These are phyloP conservation scores for Ogataea ramenticola DNA, from an alignment of 805 yeast genomes.

Conservation along the genomic window DNA sequence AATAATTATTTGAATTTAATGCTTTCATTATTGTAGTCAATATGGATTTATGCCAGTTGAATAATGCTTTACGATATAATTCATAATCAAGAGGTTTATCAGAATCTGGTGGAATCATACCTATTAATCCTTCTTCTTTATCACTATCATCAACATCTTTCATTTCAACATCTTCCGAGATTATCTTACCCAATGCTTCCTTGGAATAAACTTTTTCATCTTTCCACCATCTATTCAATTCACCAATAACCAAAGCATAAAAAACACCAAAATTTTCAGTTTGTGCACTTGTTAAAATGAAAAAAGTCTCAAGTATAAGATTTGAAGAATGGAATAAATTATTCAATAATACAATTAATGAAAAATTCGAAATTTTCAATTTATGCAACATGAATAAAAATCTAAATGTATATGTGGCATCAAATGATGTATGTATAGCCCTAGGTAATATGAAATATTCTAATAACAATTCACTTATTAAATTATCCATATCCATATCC, in stretches of 20 bases:
- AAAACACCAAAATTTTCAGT: conserved; percentile 81
- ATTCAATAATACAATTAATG: conserved; percentile 34
- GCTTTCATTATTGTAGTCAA: conserved; percentile 36
- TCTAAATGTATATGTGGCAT: conserved; percentile 62
- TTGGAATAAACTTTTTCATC: conserved; percentile 23
- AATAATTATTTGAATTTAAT: conserved; percentile 51
- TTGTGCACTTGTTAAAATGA: conserved; percentile 66
- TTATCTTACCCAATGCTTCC: conserved; percentile 19
- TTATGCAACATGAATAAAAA: conserved; percentile 50
- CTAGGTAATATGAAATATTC: conserved; percentile 71
- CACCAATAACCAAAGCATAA: conserved; percentile 47
- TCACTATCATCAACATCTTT: conserved; percentile 1
- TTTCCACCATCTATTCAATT: conserved; percentile 31
- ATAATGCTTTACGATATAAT: conserved; percentile 34
- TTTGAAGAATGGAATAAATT: conserved; percentile 39
- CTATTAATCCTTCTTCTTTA: conserved; percentile 6
- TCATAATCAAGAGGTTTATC: conserved; percentile 7
- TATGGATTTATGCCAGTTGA: conserved; percentile 48
- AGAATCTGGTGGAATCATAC: conserved; percentile 13
- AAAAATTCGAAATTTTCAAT: conserved; percentile 25
- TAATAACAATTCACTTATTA: conserved; percentile 29
- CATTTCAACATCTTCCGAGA: conserved; percentile 8
- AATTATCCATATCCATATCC: conserved; percentile 8
- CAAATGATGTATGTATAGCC: conserved; percentile 69
- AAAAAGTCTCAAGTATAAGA: conserved; percentile 47